Evolutionary conservation across 345 rosid species (phyloP), one percentile per base, ranked within the genome.

Genomic region (Reutealis trisperma): DNA sequence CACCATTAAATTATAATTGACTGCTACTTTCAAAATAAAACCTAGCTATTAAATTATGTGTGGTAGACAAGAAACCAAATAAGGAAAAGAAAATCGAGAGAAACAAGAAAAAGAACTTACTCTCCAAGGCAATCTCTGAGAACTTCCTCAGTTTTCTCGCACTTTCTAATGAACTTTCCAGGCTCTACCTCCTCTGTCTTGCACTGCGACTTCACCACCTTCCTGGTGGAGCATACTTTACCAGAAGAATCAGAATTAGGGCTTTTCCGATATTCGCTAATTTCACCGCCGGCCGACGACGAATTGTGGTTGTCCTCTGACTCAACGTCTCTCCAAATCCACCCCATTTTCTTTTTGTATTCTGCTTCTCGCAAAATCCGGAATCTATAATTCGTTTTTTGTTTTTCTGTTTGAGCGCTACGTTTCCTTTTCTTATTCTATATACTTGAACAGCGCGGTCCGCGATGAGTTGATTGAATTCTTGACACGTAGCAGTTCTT

Each of bases 171-270:
- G 84, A 96, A 93, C 67, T 81, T 92, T 42, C 98, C 97, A 21
- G 94, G 91, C 83, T 90, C 99, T 45, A 92, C 93, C 91, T 93
- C 96, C 84, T 93, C 94, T 71, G 98, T 96, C 75, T 74, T 86
- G 89, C 99, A 93, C 78, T 86, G 86, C 67, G 96, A 89, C 63
- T 85, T 87, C 57, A 88, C 88, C 32, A 88, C 87, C 88, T 67
- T 91, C 68, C 89, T 77, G 47, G 93, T 92, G 32, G 91, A 84
- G 84, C 92, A 88, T 5, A 76, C 84, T 21, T 90, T 86, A 22
- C 80, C 85, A 4, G 73, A 27, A 16, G 57, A 62, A n/a, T 19
- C 30, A 42, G 42, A 59, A 37, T 19, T 25, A n/a, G 25, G 27
- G 42, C 19, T 71, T 4, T 6, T 24, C 12, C 18, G 0, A 41